Conservation (phyloP, 352 stramenopile genomes). For the Globisporangium emineosum region DNA sequence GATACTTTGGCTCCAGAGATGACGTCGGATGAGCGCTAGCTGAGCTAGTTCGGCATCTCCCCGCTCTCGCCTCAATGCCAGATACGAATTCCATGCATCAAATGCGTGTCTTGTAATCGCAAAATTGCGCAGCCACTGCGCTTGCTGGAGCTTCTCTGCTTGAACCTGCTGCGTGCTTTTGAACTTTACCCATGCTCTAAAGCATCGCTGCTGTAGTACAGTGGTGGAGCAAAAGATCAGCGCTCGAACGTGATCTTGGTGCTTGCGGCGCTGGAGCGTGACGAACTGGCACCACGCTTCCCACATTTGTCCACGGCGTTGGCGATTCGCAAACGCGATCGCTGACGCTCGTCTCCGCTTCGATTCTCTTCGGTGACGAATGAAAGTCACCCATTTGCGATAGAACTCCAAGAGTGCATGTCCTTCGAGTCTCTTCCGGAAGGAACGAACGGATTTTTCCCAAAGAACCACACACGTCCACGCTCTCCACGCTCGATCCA, state of each 20-base stretch:
- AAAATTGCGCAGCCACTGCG: background rate
- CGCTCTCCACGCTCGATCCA: slow-evolving; percentile 23
- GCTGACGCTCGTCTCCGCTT: slow-evolving; percentile 10
- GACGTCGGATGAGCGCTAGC: background rate
- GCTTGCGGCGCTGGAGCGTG: slow-evolving; percentile 18
- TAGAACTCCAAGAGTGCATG: slow-evolving; percentile 3
- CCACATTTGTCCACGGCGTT: slow-evolving; percentile 16
- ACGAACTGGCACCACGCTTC: slow-evolving; percentile 23
- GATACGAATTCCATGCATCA: slow-evolving; percentile 3
- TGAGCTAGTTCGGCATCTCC: background rate
- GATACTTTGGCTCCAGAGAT: slow-evolving; percentile 5
- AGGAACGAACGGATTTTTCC: slow-evolving; percentile 10
- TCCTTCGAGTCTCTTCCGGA: slow-evolving; percentile 11
- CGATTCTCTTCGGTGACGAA: background rate
- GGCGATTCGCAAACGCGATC: slow-evolving; percentile 7
- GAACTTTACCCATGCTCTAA: slow-evolving; percentile 11
- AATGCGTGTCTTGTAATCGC: background rate
- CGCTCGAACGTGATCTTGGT: slow-evolving; percentile 24
- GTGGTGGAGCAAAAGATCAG: slow-evolving; percentile 29
- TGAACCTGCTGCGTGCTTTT: background rate
- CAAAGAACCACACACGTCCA: slow-evolving; percentile 21
- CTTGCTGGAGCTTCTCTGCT: background rate
- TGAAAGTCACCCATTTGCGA: slow-evolving; percentile 16
- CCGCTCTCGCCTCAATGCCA: background rate
- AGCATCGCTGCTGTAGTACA: slow-evolving; percentile 25